A percentile compares a stretch with the other conserved stretches of the same genome.
phyloP scores from a whole-genome alignment of 306 rosid species.

The Luffa aegyptiaca region DNA sequence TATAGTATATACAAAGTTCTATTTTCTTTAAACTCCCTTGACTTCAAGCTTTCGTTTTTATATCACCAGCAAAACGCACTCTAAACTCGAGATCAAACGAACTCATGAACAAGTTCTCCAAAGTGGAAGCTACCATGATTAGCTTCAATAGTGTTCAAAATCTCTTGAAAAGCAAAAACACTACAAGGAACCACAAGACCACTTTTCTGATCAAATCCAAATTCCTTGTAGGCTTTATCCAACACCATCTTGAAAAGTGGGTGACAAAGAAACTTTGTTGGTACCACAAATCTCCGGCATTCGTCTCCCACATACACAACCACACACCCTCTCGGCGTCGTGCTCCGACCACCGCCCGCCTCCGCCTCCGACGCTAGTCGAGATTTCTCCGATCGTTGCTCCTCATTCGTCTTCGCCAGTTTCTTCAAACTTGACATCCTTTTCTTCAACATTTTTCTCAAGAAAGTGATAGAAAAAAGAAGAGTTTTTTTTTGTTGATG shows the following conservation, averaged over 20 bases:
- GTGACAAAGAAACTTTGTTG: slow-evolving; percentile 64
- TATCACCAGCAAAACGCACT: neutral
- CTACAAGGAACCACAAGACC: slow-evolving; percentile 75
- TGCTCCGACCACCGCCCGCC: neutral
- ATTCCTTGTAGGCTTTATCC: slow-evolving; percentile 65
- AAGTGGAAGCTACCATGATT: slow-evolving; percentile 63
- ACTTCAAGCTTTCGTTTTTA: no score
- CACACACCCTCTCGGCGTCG: slow-evolving; percentile 64
- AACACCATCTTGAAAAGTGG: slow-evolving; percentile 85
- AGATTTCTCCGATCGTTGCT: slow-evolving; percentile 19
- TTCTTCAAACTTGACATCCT: slow-evolving; percentile 51
- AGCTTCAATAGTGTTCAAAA: slow-evolving; percentile 59
- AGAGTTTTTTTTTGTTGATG: neutral
- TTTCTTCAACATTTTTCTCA: slow-evolving; percentile 40
- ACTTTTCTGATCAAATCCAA: slow-evolving; percentile 64
- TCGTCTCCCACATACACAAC: slow-evolving; percentile 79
- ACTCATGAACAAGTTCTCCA: slow-evolving; percentile 56
- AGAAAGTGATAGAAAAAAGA: neutral
- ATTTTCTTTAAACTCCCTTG: neutral
- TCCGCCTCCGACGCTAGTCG: slow-evolving; percentile 20
- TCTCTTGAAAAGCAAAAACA: slow-evolving; percentile 62
- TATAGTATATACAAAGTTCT: no score
- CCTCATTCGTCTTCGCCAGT: slow-evolving; percentile 39
- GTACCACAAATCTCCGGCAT: slow-evolving; percentile 53
- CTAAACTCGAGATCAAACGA: slow-evolving; percentile 10